Base-by-base conservation (phyloP, 1,284 basidiomycete species). In the Leccinum variabile region DNA sequence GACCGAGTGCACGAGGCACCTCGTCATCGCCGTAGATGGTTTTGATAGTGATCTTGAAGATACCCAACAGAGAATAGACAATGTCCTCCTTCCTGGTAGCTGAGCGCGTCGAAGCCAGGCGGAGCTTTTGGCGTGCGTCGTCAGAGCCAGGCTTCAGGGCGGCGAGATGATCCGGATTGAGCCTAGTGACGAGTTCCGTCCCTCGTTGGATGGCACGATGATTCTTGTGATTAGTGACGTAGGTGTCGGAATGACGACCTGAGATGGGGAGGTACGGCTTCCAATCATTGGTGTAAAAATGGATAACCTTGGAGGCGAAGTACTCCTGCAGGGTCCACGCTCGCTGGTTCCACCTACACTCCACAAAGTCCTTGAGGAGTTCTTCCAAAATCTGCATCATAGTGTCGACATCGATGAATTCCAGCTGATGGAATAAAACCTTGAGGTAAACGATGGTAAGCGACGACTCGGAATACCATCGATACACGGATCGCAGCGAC, bases 241-340 rank as follows among this genome's bases (percentile, higher is more conserved):
- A 5, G 33, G 5, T 18, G 44, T 46, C 10, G n/a, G 44, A 46
- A 13, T 46, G 44, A 46, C 44, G 16, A 18, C 10, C 44, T 46
- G 18, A 14, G 18, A 46, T 46, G 44, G 57, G 60, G 22, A 66
- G 59, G 18, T 69, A 71, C 11, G 66, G 69, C 5, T 63, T 68
- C 68, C 68, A 69, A 44, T 69, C 63, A 18, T 67, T 54, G 2
- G 68, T 70, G 7, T 67, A 68, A 55, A 68, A 68, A 5, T 59
- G 65, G 39, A 68, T 69, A 28, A 62, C 59, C 22, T 59, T 68
- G 7, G 70, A 64, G 8, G 70, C 70, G 2, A 75, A 63, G 35
- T 67, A 64, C 46, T 68, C 71, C 57, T 70, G 72, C 2, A 72
- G 63, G 5, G 71, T 73, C 72, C 71, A 73, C 2, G 63, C 70